Evolutionary conservation across 148 eudicot genomes (phyloP), one percentile per base, ranked within the genome.

Genomic region (Selenicereus undatus): DNA sequence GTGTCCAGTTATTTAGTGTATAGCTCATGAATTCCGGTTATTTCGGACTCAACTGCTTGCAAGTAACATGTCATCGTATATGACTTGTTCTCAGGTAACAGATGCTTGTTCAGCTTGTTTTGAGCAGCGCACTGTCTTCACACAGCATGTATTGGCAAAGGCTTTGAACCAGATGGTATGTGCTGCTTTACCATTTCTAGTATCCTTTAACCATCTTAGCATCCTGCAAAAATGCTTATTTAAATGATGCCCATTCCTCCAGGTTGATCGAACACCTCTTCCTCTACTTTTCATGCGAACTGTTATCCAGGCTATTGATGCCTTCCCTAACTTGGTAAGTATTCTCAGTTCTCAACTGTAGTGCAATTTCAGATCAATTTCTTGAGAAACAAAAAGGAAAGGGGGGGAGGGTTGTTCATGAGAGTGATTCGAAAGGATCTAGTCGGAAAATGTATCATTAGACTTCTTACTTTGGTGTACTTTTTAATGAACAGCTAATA

Each of bases 121-220:
- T 89, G 99, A 96, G 90, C 99, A 96, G 82, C 98, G 98, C 32
- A 96, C 97, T 50, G 99, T 96, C 78, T 96, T 96, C 84, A 96
- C 99, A 24, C 96, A 93, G 83, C 93, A 93, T 81, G 99, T 93
- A 58, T 82, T 96, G 84, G 89, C 89, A 42, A 96, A 92, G 86
- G 99, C 99, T 81, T 88, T 96, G 81, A 91, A 88, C 81, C 92
- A 96, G 78, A 96, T 96, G 99, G 99, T 93, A 83, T 64, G 87
- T 82, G 21, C 39, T 43, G 56, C 32, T 66, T 18, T 27, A 75
- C 43, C 52, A 11, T 56, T 22, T 72, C 4, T 75, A 16, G 50
- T 43, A 50, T 74, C 66, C 32, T 21, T 36, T 70, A 56, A 22
- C 42, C 54, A 60, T 58, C 64, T 70, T 45, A 43, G 13, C 26